These are phyloP conservation scores for Phytophthora fragariaefolia DNA, from an alignment of 352 stramenopile genomes.

Conservation along the genomic window DNA sequence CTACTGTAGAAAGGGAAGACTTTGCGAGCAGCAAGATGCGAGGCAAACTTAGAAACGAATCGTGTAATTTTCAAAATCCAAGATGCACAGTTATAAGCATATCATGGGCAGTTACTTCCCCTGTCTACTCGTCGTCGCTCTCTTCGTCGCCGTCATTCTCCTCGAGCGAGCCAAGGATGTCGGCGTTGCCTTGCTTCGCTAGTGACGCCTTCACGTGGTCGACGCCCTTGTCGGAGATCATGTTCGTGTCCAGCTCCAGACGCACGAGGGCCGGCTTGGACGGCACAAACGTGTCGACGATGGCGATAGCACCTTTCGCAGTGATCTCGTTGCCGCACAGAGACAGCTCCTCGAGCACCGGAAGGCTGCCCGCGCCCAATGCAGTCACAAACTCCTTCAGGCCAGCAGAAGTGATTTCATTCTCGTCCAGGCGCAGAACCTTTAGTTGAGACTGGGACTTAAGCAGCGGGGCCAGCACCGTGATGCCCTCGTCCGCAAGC, in stretches of 20 bases:
- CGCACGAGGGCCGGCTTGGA: conserved; percentile 47
- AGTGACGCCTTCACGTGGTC: conserved; percentile 51
- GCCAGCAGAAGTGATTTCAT: conserved; percentile 77
- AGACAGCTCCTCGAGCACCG: conserved; percentile 58
- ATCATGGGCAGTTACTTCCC: background rate
- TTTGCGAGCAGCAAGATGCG: background rate
- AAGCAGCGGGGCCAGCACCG: conserved; percentile 67
- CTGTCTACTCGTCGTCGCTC: conserved; percentile 45
- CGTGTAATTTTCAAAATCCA: conserved; percentile 17
- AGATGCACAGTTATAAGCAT: conserved; percentile 14
- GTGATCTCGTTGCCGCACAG: conserved; percentile 82
- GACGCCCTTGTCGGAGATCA: conserved; percentile 78
- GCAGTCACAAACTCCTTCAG: conserved; percentile 44
- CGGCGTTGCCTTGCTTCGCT: conserved; percentile 48
- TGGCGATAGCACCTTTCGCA: conserved; percentile 65
- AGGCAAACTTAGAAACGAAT: background rate
- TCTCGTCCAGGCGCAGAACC: conserved; percentile 82
- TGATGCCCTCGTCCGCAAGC: conserved; percentile 72
- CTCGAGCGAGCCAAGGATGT: conserved; percentile 73
- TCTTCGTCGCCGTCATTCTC: conserved; percentile 87
- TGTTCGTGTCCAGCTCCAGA: conserved; percentile 75
- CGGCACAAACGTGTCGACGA: conserved; percentile 55
- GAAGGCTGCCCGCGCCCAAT: conserved; percentile 37
- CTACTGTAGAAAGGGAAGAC: no score
- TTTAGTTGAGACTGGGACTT: conserved; percentile 55